Base-by-base conservation (phyloP, 129 eudicot species). In the Ambrosia trifida region DNA sequence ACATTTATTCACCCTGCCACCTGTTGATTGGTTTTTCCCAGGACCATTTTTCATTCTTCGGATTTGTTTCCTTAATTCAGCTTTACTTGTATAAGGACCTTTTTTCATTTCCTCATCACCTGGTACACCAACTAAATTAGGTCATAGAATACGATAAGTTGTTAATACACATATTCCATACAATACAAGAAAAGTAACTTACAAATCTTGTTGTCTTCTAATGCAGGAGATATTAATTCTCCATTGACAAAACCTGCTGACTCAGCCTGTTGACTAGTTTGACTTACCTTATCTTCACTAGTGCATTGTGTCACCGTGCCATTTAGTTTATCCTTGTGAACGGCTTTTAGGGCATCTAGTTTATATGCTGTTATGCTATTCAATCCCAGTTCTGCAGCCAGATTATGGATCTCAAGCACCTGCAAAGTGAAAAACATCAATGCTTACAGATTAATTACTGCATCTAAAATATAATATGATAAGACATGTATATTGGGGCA, bases 261-360 rank as follows among this genome's bases (percentile, higher is more conserved):
- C 33, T 74, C 79, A 11, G 72, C 18, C 32, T 12, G 72, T 70
- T 68, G 81, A 75, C 66, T 60, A 43, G 35, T 62, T 68, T 16
- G 72, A 76, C 77, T 13, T 40, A 36, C 18, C 35, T 47, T 65
- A 62, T 64, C 76, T 58, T 77, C 87, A 52, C 50, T 32, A 58
- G 58, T 45, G 41, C 49, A 62, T 30, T 52, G 41, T 61, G 79
- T 49, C 30, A 56, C 49, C 20, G 24, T 66, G 54, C 70, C 77
- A 18, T 80, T 77, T 36, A 78, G 24, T 58, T 74, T 79, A 77
- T 44, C 73, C 28, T 54, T 64, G 24, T 73, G 68, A 76, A 95
- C 97, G 50, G 99, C 66, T 83, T 88, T 95, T 40, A 88, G 87
- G 40, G 99, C 99, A 76, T 95, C 99, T 57, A 95, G 81, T 77